Base-by-base conservation (phyloP, 805 yeast genomes). In the Candida saitoana region DNA sequence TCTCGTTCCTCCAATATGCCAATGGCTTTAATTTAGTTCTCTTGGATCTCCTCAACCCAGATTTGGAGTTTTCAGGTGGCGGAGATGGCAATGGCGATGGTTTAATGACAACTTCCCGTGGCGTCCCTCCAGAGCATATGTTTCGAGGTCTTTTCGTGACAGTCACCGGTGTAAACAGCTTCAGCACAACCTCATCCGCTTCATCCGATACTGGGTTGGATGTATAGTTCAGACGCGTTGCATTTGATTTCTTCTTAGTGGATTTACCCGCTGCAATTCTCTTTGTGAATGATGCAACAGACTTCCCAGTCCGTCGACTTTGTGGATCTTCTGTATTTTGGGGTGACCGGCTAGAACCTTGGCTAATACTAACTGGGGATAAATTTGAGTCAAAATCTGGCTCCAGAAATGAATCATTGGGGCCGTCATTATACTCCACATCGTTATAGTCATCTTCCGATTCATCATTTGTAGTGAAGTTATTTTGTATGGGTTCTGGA, bases 1-100 rank as follows among this genome's bases (percentile, higher is more conserved):
- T 69, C 60, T 88, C 96, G 54, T 85, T 86, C 57, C 85, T 77
- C 96, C 96, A 88, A 57, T 74, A 85, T 2, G 87, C 90, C 48
- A 88, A 64, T 0, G 95, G 91, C 3, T 82, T 76, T 5, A 84
- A 73, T 47, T 77, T 75, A 0, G 78, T 75, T 52, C 96, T 71
- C 24, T 73, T 69, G 0, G 95, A 84, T 48, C 86, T 66, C 48
- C 95, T 69, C 2, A 77, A 53, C 0, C 79, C 76, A 42, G 65
- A 71, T 5, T 71, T 70, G 42, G 65, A 71, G 4, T 71, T 69
- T 5, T 72, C 73, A 1, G 74, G 73, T 3, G 72, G 65, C 2
- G 73, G 74, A 22, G 67, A 57, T 5, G 71, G 70, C 33, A 65
- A 56, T n/a, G 69, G 68, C 0, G 65, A 56, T 2, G 61, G 62